phyloP scores from a whole-genome alignment of 148 eudicot species.

The Vaccinium corymbosum region DNA sequence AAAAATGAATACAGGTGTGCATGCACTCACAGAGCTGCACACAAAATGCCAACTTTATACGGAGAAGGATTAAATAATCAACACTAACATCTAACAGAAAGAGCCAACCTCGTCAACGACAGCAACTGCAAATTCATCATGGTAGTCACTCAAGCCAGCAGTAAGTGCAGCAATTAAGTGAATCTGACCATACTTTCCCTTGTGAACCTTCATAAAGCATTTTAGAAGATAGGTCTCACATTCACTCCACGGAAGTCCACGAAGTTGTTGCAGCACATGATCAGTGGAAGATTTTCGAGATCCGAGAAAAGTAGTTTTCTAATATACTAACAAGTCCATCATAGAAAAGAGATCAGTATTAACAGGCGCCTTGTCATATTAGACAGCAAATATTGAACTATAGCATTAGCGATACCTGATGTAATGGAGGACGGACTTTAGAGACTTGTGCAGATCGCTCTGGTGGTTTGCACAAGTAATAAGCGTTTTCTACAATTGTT shows the following conservation, averaged over 20 bases:
- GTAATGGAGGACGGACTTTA: conserved; percentile 91
- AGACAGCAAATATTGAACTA: neutral
- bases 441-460: conserved; percentile 86
- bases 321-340: conserved; percentile 60
- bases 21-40: neutral
- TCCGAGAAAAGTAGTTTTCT: conserved; percentile 90
- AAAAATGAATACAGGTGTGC: neutral
- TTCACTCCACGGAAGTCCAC: conserved; percentile 91
- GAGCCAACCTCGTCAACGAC: conserved; percentile 89
- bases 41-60: neutral
- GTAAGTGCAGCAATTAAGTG: conserved; percentile 93
- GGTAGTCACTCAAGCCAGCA: conserved; percentile 87
- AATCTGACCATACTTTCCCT: conserved; percentile 94
- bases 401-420: conserved; percentile 59
- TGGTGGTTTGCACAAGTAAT: conserved; percentile 92
- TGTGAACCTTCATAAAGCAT: conserved; percentile 93
- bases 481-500: conserved; percentile 96
- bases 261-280: conserved; percentile 89
- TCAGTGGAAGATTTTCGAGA: conserved; percentile 87
- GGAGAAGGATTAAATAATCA: neutral
- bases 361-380: neutral
- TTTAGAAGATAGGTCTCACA: conserved; percentile 81
- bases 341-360: neutral
- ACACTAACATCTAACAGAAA: neutral
- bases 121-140: conserved; percentile 91